Conservation (phyloP, 495 filamentous ascomycete genomes). For the Jackrogersella minutella region DNA sequence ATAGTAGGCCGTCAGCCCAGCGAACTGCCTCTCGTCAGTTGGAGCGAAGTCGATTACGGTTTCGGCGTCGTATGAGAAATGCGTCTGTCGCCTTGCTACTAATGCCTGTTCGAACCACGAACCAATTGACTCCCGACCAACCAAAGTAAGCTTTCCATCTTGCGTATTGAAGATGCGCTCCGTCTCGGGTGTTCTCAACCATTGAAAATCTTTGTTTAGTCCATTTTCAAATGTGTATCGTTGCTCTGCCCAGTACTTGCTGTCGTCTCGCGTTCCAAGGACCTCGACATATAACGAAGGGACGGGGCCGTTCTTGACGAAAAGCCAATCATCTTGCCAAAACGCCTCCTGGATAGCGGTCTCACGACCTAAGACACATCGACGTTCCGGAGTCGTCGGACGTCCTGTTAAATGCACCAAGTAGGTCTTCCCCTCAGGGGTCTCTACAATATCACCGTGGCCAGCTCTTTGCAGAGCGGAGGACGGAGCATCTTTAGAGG, state of each 20-base stretch:
- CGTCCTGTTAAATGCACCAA: slow-evolving; percentile 63
- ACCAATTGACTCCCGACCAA: slow-evolving; percentile 60
- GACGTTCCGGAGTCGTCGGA: slow-evolving; percentile 59
- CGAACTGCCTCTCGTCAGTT: slow-evolving; percentile 63
- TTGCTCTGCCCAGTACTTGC: slow-evolving; percentile 60
- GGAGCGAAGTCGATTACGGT: slow-evolving; percentile 61
- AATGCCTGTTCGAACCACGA: slow-evolving; percentile 66
- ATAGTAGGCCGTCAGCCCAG: slow-evolving; percentile 65
- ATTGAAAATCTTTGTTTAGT: slow-evolving; percentile 63
- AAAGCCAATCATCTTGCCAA: slow-evolving; percentile 65
- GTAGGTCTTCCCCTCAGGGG: slow-evolving; percentile 63
- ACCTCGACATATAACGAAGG: slow-evolving; percentile 62
- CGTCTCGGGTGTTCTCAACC: slow-evolving; percentile 63
- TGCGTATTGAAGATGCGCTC: slow-evolving; percentile 59
- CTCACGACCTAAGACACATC: slow-evolving; percentile 64
- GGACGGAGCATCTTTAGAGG: slow-evolving; percentile 54
- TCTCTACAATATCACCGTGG: slow-evolving; percentile 67
- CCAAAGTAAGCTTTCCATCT: slow-evolving; percentile 51
- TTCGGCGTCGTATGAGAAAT: slow-evolving; percentile 66
- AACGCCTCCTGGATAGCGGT: slow-evolving; percentile 62
- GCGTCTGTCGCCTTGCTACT: slow-evolving; percentile 61
- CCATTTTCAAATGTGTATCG: slow-evolving; percentile 57
- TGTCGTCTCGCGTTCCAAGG: slow-evolving; percentile 56
- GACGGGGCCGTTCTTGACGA: slow-evolving; percentile 63
- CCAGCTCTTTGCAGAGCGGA: slow-evolving; percentile 62